Base-by-base conservation (phyloP, 306 rosid genomes). In the Casuarina cunninghamiana region DNA sequence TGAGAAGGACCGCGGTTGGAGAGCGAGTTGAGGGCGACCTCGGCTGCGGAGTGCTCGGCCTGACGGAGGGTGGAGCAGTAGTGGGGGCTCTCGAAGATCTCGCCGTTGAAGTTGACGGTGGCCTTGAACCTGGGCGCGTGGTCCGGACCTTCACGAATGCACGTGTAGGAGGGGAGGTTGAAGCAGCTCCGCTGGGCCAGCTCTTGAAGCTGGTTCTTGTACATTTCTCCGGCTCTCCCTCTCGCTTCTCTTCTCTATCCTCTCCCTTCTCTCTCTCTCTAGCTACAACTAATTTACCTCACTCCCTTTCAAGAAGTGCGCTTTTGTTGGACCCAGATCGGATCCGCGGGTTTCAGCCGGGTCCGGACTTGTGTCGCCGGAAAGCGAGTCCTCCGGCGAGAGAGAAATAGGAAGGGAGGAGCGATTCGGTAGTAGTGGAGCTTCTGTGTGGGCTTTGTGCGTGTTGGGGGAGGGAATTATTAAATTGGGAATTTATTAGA, bases 181-280 rank as follows among this genome's bases (percentile, higher is more conserved):
- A 95, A 95, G 91, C 98, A 95, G 88, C 98, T 95, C 81, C 97
- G 83, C 78, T 95, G 98, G 62, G 98, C 98, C 92, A 95, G 93
- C 91, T 95, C 98, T 72, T 95, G 98, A 74, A 95, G 97, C 98
- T 95, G 99, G 96, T 96, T 96, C 90, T 96, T 96, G 83, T 95
- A 95, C 98, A 95, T 95, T 92, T 88, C 93, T 76, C n/a, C 84
- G 35, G 66, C 87, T 69, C 51, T 66, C 73, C 74, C 63, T 37
- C 73, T n/a, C 51, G 6, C 49, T 70, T 3, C 38, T 32, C 55
- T 50, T 10, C 9, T 50, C 21, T 15, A 1, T 9, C 46, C 21
- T 15, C 78, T 58, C 61, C 42, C 42, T 17, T 10, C 54, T 43
- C 49, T 53, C 53, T 21, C 26, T 26, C 32, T 26, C 32, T 26